Base-by-base conservation (phyloP, 2,329 filamentous ascomycete genomes). In the Cadophora sp. region DNA sequence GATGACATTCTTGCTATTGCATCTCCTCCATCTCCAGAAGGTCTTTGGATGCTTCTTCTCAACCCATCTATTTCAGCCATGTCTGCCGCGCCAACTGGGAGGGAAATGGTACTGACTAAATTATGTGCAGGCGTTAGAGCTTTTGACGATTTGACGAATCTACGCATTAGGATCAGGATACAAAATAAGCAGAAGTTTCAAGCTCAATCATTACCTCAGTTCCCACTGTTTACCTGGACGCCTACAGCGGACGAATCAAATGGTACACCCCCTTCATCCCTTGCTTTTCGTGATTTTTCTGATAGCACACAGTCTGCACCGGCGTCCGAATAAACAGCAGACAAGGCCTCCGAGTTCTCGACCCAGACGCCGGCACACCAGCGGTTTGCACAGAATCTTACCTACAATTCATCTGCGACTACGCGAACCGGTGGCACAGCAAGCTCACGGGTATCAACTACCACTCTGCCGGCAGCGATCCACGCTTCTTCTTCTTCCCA, bases 341-440 rank as follows among this genome's bases (percentile, higher is more conserved):
- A 18, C 67, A 66, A 50, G 67, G 64, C 7, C 56, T 70, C 14
- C 62, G 62, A 53, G 53, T 63, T 4, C 64, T 70, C n/a, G 48
- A 66, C 14, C 55, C 53, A 13, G 56, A 58, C 9, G 59, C 61
- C 39, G 68, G 68, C 3, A 70, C 64, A 13, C 64, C 64, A 9
- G 43, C 62, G 1, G 27, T 59, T 11, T 67, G 64, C 24, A 70
- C 64, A 36, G 56, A 68, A 45, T 51, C 51, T 20, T 65, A 68
- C 41, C 45, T 70, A 2, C 66, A 70, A 59, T 66, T 61, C 43
- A 53, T 67, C 48, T 69, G 67, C 58, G 64, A 70, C 20, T 68
- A 68, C 36, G 68, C 68, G 7, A 70, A 70, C 43, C 24, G 33
- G 16, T 70, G 66, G 68, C 68, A 70, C 51, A 55, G 27, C 30